Evolutionary conservation across 805 yeast genomes (phyloP), one percentile per base, ranked within the genome.

Genomic region (Ogataea philodendri): DNA sequence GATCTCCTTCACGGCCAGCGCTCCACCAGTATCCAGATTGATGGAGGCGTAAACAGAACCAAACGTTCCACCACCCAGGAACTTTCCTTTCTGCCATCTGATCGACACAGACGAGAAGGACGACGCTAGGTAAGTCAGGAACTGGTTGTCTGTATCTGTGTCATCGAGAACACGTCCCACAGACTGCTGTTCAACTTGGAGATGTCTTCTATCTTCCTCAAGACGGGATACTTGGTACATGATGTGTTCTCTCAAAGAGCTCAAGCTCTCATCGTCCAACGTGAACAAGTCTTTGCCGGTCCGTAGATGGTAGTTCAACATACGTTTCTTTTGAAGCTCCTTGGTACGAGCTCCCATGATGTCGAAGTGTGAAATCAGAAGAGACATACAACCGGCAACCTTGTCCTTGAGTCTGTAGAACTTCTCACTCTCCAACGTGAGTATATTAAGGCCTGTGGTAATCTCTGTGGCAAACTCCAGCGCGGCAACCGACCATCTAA

Each of bases 261-360:
- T 63, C 38, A 79, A 56, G 15, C 74, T 64, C 25, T 67, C 73
- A 35, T 69, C 76, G 54, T 74, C 78, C 48, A 74, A 60, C 6
- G 75, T 74, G 52, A 69, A 71, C 32, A 74, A 67, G 48, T 73
- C 80, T 34, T 76, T 78, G n/a, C 51, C 57, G 5, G 52, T 29
- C 37, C 65, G 72, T 62, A 57, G 74, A 62, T 63, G 44, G 70
- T 76, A 71, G 57, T 70, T 74, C 52, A 71, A 63, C 60, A 75
- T 66, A 49, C 74, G 68, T 48, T 71, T 67, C 57, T 70, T 70
- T 51, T 72, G 80, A 8, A 76, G 70, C 52, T 82, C 86, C 49
- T 78, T 81, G 1, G 96, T 84, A 52, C 97, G 73, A 0, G 97
- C 97, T 31, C 97, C 97, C 96, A 90, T 93, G 34, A 93, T 88